phyloP scores from a whole-genome alignment of 148 eudicot genomes.

The Rhododendron griersonianum region DNA sequence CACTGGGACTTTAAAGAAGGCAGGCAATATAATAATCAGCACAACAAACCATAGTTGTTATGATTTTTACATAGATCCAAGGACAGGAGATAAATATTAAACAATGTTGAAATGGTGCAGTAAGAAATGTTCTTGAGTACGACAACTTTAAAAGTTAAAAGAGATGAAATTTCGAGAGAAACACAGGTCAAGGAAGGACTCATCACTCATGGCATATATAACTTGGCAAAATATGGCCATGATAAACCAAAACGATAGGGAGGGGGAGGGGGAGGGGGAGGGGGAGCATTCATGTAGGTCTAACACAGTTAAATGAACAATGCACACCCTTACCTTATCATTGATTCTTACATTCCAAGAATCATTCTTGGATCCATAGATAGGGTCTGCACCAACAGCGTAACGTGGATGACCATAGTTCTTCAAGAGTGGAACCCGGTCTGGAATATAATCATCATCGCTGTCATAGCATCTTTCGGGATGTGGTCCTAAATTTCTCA shows the following conservation, averaged over 20 bases:
- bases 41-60: neutral
- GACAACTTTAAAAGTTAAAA: neutral
- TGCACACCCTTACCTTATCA: conserved; percentile 23
- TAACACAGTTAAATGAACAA: neutral
- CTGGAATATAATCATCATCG: conserved; percentile 70
- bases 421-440: conserved; percentile 69
- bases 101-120: neutral
- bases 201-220: neutral
- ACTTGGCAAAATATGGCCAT: neutral
- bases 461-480: conserved; percentile 60
- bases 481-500: conserved; percentile 72
- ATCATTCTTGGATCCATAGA: conserved; percentile 37
- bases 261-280: no score
- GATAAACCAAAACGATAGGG: neutral
- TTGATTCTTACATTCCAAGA: conserved; percentile 30
- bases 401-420: conserved; percentile 47
- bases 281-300: neutral
- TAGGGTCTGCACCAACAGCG: conserved; percentile 34
- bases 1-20: neutral
- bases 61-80: neutral
- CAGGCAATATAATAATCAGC: neutral
- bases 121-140: no score
- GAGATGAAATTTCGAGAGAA: neutral
- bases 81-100: neutral
- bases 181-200: neutral